Evolutionary conservation across 169 alveolate genomes (phyloP).

Genomic region (Plasmodium vinckei): DNA sequence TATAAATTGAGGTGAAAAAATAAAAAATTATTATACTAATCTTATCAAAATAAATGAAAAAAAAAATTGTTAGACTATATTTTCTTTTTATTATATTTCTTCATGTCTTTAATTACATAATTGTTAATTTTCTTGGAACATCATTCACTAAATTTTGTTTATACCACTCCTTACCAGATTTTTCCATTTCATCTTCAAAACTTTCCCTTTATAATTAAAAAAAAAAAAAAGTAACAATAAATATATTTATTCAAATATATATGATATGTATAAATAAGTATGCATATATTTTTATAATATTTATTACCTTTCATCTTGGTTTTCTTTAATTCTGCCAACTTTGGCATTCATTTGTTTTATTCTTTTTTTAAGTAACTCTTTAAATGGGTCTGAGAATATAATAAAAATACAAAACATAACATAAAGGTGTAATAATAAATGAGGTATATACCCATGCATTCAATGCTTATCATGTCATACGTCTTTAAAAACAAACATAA

Average conservation of each 20-base stretch:
- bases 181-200: constrained; percentile 39
- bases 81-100: background rate
- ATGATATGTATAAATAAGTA: background rate
- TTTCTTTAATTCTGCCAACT: background rate
- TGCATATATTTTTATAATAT: background rate
- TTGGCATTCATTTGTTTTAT: constrained; percentile 22
- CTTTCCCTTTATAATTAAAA: constrained; percentile 4
- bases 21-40: too few relatives aligned
- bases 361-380: constrained; percentile 35
- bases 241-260: background rate
- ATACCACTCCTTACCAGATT: constrained; percentile 40
- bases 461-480: too few relatives aligned
- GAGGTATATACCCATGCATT: too few relatives aligned
- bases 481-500: too few relatives aligned
- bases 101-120: constrained; percentile 10
- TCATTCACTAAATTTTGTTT: constrained; percentile 58
- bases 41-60: too few relatives aligned
- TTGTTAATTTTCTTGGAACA: constrained; percentile 63
- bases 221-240: constrained; percentile 6
- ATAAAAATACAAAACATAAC: background rate
- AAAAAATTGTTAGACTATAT: too few relatives aligned
- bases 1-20: too few relatives aligned
- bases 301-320: constrained; percentile 9
- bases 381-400: constrained; percentile 5
- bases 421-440: too few relatives aligned